Evolutionary conservation across 441 rosid genomes (phyloP).

Genomic region (Pelargonium cotyledonis): DNA sequence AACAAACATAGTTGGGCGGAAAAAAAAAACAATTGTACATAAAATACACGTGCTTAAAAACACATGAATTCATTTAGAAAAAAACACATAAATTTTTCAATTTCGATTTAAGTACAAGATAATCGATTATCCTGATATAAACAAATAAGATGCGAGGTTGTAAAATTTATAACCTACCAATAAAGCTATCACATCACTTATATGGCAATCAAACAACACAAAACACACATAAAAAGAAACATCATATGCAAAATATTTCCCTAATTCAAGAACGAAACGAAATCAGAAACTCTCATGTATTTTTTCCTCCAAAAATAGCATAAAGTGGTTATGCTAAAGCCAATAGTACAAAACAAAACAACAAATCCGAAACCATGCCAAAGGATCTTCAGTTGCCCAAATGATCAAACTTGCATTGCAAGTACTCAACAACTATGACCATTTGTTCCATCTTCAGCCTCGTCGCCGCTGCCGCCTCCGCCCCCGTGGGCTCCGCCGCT

Average conservation of each 20-base stretch:
- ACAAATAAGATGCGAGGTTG: no score
- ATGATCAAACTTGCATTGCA: conserved; percentile 9
- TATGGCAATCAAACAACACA: no score
- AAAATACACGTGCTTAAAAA: no score
- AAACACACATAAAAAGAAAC: background rate
- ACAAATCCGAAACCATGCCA: conserved; percentile 29
- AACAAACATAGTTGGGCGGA: no score
- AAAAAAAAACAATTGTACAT: no score
- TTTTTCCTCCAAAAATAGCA: conserved; percentile 3
- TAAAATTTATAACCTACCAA: no score
- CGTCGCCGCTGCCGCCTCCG: conserved; percentile 17
- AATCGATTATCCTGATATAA: no score
- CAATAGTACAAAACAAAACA: background rate
- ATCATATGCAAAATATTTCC: background rate
- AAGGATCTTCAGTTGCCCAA: conserved; percentile 58
- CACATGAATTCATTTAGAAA: no score
- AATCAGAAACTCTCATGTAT: background rate
- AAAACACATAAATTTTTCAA: no score
- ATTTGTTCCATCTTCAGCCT: background rate
- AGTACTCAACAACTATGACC: background rate
- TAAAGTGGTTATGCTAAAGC: background rate
- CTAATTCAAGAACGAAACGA: background rate
- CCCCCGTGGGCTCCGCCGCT: background rate
- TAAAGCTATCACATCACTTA: no score
- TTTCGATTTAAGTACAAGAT: no score